phyloP scores from a whole-genome alignment of 129 eudicot genomes.

The Artemisia annua region DNA sequence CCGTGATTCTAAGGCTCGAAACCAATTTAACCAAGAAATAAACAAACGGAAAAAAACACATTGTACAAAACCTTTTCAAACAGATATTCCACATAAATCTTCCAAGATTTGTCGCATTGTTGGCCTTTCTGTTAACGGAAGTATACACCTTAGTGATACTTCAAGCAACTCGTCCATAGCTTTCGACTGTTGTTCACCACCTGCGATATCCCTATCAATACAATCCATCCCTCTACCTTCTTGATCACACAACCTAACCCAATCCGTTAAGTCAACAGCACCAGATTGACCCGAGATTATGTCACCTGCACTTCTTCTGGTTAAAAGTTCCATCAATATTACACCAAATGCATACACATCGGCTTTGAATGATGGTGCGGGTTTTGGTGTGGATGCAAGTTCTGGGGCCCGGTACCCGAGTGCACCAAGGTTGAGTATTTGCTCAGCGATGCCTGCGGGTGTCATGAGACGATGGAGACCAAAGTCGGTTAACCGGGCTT shows the following conservation, averaged over 20 bases:
- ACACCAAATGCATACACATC: conserved; percentile 96
- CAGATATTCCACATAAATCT: conserved; percentile 69
- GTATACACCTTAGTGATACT: conserved; percentile 83
- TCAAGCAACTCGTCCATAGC: conserved; percentile 93
- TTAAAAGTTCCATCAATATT: conserved; percentile 89
- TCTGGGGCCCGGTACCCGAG: conserved; percentile 97
- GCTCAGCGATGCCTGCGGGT: conserved; percentile 86
- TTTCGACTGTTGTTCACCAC: conserved; percentile 64
- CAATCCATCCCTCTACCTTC: conserved; percentile 95
- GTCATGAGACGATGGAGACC: conserved; percentile 97
- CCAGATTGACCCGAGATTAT: conserved; percentile 95
- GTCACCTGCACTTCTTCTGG: conserved; percentile 96
- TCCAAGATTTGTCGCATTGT: conserved; percentile 80
- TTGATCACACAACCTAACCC: conserved; percentile 89
- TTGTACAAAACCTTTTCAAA: conserved; percentile 52
- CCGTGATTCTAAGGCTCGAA: conserved; percentile 35
- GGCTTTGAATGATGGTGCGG: conserved; percentile 72
- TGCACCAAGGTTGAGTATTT: conserved; percentile 92
- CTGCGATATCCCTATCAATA: conserved; percentile 78
- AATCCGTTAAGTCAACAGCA: conserved; percentile 89
- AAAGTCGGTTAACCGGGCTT: conserved; percentile 70
- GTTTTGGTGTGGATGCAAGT: conserved; percentile 67
- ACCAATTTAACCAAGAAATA: conserved; percentile 37
- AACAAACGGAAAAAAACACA: conserved; percentile 35
- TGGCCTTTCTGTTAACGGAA: conserved; percentile 92